Evolutionary conservation across 1,139 yeast species (phyloP).

Genomic region (Suhomyces bolitotheri): DNA sequence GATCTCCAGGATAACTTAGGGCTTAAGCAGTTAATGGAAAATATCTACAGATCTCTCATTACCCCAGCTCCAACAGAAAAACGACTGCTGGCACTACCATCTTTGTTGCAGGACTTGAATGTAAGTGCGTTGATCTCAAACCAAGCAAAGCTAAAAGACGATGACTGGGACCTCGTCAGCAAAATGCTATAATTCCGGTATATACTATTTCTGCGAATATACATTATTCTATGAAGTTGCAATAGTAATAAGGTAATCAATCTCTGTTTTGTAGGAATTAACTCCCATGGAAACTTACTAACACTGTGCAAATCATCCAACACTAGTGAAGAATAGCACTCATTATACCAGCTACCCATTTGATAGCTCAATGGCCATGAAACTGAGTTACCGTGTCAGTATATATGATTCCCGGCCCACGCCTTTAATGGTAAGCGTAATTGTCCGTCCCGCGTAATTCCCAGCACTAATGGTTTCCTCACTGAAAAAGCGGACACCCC

Average conservation of each 20-base stretch:
- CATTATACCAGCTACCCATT: too few relatives aligned
- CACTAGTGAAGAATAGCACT: too few relatives aligned
- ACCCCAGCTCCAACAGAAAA: constrained; percentile 6
- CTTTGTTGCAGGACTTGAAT: constrained; percentile 24
- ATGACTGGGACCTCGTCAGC: constrained; percentile 49
- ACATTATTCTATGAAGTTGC: too few relatives aligned
- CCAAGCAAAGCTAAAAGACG: constrained; percentile 34
- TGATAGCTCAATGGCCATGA: too few relatives aligned
- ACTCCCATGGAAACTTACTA: too few relatives aligned
- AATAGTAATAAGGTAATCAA: too few relatives aligned
- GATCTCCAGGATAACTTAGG: constrained; percentile 9
- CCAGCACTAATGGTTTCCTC: constrained; percentile 12
- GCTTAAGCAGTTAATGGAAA: constrained; percentile 18
- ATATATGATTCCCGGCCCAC: background rate
- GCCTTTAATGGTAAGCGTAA: constrained; percentile 3
- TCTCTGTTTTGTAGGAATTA: too few relatives aligned
- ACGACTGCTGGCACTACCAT: constrained; percentile 13
- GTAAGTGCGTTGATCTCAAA: constrained; percentile 26
- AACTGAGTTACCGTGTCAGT: too few relatives aligned
- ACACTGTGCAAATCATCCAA: too few relatives aligned
- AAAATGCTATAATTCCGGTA: constrained; percentile 17
- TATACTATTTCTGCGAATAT: too few relatives aligned
- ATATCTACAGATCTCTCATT: constrained; percentile 15
- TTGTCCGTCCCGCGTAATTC: constrained; percentile 8
- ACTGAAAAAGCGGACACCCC: constrained; percentile 12